Conservation (phyloP, 352 stramenopile genomes). For the Peronospora destructor region DNA sequence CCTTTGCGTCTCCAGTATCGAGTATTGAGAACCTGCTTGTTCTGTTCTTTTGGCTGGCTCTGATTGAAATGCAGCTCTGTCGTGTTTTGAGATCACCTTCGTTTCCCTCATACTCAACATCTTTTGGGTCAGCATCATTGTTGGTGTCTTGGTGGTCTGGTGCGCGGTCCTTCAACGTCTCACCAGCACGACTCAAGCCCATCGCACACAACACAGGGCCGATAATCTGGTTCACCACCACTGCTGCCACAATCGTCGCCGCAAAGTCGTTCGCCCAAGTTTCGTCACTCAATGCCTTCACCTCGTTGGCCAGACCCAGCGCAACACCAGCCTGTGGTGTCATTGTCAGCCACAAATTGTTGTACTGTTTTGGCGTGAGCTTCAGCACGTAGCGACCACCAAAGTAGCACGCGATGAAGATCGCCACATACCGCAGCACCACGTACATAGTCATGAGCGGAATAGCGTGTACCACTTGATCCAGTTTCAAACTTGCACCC, state of each 20-base stretch:
- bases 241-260: slow-evolving; percentile 54
- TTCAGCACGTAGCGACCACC: slow-evolving; percentile 53
- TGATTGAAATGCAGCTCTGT: background rate
- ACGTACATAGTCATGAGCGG: slow-evolving; percentile 63
- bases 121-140: background rate
- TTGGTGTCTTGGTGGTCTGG: background rate
- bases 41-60: background rate
- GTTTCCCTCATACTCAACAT: background rate
- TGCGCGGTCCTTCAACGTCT: slow-evolving; percentile 31
- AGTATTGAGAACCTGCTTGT: background rate
- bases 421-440: slow-evolving; percentile 46
- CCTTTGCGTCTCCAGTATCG: background rate
- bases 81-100: background rate
- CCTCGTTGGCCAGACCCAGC: slow-evolving; percentile 49
- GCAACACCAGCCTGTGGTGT: slow-evolving; percentile 59
- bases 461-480: slow-evolving; percentile 56
- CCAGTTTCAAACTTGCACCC: slow-evolving; percentile 51
- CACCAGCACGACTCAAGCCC: slow-evolving; percentile 43
- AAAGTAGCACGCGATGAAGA: slow-evolving; percentile 60
- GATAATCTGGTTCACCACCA: slow-evolving; percentile 70
- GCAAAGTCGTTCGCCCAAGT: slow-evolving; percentile 52
- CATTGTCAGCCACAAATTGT: slow-evolving; percentile 71
- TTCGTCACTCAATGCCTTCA: slow-evolving; percentile 48
- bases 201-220: slow-evolving; percentile 53
- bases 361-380: slow-evolving; percentile 51